Base-by-base conservation (phyloP, 2,329 filamentous ascomycete genomes). In the Rachicladosporium sp. region DNA sequence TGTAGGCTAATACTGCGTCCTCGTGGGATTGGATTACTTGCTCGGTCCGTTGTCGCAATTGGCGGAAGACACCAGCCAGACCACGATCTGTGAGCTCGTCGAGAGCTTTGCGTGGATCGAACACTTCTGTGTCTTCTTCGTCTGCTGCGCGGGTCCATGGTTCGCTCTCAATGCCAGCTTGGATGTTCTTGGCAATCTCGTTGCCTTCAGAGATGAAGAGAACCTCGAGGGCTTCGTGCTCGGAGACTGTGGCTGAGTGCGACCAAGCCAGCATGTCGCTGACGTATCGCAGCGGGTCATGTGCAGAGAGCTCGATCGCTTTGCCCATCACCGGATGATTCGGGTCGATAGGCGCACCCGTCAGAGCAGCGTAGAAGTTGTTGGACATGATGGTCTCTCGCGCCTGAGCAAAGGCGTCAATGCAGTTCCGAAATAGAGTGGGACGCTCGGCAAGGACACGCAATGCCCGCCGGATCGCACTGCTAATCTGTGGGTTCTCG, bases 191-290 rank as follows among this genome's bases (percentile, higher is more conserved):
- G 19, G 82, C 81, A 41, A 96, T 83, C 52, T 93, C 86, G 46
- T 91, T 83, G 2, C 84, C 88, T 46, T 95, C 88, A 0, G 82
- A 81, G 32, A 95, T 80, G 55, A 98, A 98, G 1, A 98, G 68
- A 2, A 86, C 78, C 58, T 96, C 89, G 4, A 98, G 69, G 0
- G 88, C 87, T 61, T 98, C 91, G 38, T 84, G 76, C 60, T 98
- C 91, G 27, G 89, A 93, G 1, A 98, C 91, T 0, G 89, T 81
- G 2, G 88, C 83, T 1, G 91, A 94, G 58, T 98, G 91, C 4
- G 82, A 78, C 91, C 91, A 98, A 4, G 91, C 91, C 10, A 98
- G 72, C 88, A 98, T 98, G 56, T 98, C 91, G 38, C 91, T 87
- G 2, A 93, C 78, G 58, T 96, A 96, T 12, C 91, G 78, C 19